Evolutionary conservation across 1,284 basidiomycete species (phyloP).

Genomic region (Trametes hirsuta): DNA sequence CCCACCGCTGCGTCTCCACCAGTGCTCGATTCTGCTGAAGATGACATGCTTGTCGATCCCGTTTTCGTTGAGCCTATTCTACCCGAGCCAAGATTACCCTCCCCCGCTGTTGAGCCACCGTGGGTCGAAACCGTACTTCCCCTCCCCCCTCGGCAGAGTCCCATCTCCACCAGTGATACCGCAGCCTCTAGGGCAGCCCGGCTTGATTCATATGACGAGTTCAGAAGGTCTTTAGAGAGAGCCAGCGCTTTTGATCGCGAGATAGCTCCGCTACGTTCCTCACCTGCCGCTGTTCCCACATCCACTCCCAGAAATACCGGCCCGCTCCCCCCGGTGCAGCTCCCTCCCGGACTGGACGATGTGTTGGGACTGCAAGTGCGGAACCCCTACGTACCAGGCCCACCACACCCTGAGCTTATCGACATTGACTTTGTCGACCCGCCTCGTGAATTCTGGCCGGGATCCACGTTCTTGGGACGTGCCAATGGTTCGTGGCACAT

Average conservation of each 20-base stretch:
- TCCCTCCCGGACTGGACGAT: neutral
- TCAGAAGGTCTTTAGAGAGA: conserved; percentile 17
- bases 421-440: neutral
- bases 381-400: too few relatives aligned
- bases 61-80: neutral
- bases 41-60: conserved; percentile 4
- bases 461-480: neutral
- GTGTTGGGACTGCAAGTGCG: neutral
- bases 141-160: neutral
- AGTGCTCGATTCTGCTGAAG: neutral
- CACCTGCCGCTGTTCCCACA: conserved; percentile 7
- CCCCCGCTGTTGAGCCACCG: neutral
- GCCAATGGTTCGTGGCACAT: neutral
- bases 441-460: neutral
- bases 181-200: neutral
- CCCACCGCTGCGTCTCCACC: conserved; percentile 4
- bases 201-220: neutral
- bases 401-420: neutral
- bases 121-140: conserved; percentile 2
- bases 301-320: conserved; percentile 1
- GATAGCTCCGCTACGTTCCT: conserved; percentile 19
- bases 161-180: neutral
- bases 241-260: conserved; percentile 20
- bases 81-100: neutral
- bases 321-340: neutral